Evolutionary conservation across 768 basidiomycete species (phyloP).

Genomic region (Goffeauzyma gilvescens): DNA sequence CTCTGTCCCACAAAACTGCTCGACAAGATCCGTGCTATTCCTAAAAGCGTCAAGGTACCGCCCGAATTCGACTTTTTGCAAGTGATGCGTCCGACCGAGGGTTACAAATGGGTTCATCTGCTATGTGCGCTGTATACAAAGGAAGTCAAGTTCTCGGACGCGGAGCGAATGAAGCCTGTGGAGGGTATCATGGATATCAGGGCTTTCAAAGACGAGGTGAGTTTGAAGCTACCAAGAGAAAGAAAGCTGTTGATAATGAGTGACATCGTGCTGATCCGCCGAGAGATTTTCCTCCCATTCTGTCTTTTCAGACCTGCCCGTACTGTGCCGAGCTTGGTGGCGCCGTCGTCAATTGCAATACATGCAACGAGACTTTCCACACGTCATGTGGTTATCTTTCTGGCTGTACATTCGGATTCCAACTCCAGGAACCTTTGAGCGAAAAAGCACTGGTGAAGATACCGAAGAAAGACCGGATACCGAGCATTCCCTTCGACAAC

Average conservation of each 20-base stretch:
- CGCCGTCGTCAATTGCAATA: conserved; percentile 63
- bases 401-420: conserved; percentile 75
- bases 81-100: conserved; percentile 79
- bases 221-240: conserved; percentile 11
- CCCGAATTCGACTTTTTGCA: conserved; percentile 37
- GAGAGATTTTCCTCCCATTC: neutral
- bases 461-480: conserved; percentile 48
- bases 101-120: conserved; percentile 78
- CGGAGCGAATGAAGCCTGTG: conserved; percentile 50
- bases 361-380: conserved; percentile 66
- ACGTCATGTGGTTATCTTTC: conserved; percentile 74
- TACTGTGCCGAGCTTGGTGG: conserved; percentile 54
- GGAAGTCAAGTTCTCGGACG: conserved; percentile 66
- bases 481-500: conserved; percentile 54
- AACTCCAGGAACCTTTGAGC: conserved; percentile 73
- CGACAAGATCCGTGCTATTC: conserved; percentile 28
- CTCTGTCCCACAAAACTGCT: conserved; percentile 53
- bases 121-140: conserved; percentile 73
- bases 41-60: conserved; percentile 2
- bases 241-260: neutral
- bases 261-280: neutral
- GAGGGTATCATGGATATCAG: conserved; percentile 48
- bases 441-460: conserved; percentile 46
- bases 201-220: too few relatives aligned
- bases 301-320: conserved; percentile 43